Base-by-base conservation (phyloP, 1,284 basidiomycete species). In the Xerocomus alliaceus region DNA sequence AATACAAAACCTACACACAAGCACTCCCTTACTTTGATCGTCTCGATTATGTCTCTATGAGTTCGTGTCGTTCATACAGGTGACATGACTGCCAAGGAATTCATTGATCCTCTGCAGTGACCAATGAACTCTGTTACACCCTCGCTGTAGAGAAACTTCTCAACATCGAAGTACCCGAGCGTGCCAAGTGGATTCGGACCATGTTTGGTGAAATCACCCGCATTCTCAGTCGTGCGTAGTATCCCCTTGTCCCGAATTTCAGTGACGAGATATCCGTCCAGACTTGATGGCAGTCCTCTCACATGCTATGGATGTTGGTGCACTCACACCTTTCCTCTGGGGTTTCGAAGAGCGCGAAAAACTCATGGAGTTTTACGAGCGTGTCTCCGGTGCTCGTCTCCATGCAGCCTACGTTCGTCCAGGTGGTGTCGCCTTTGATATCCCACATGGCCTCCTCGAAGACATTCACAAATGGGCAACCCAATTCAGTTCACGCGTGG, bases 321-420 rank as follows among this genome's bases (percentile, higher is more conserved):
- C 95, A 65, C 85, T 99, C 10, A 99, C 97, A 2, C 97, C 97
- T 50, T 99, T 98, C 90, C 84, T 99, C 42, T 99, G 95, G 96
- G 97, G 96, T 73, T 98, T 99, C 84, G 97, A 99, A 80, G 97
- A 99, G 81, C 95, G 97, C 67, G 97, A 99, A 81, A 98, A 99
- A 84, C 89, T 99, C 68, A 98, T 98, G 97, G 97, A 99, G 79
- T 99, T 99, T 81, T 98, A 99, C 80, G 97, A 99, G 80, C 94
- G 97, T 61, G 96, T 99, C 37, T 98, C 96, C 12, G 97, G 97
- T 69, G 97, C 97, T 4, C 95, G 97, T 63, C 85, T 99, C 73
- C 97, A 99, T 76, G 90, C 95, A 9, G 97, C 97, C n/a, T 99
- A 98, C 78, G 90, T 99, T 51, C 93, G 97, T 64, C 97, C 97